phyloP scores from a whole-genome alignment of 2,329 filamentous ascomycete genomes.

The Phaeomoniella chlamydospora region DNA sequence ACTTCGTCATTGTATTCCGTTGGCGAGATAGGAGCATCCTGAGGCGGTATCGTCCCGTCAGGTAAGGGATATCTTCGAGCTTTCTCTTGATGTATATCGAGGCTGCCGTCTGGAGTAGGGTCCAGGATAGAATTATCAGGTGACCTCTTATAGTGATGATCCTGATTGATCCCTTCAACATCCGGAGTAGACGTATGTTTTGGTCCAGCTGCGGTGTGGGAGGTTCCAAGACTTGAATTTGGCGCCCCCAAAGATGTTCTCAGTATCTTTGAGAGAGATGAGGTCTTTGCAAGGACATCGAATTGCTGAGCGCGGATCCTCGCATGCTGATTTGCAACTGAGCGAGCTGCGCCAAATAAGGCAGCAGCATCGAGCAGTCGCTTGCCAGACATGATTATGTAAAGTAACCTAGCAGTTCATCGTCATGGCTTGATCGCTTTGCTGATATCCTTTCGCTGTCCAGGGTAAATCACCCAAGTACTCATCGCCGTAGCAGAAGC shows the following conservation, averaged over 20 bases:
- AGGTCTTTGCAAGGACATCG: slow-evolving; percentile 49
- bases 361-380: slow-evolving; percentile 57
- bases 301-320: slow-evolving; percentile 45
- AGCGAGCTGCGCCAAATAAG: slow-evolving; percentile 54
- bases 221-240: slow-evolving; percentile 8
- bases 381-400: slow-evolving; percentile 36
- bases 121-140: slow-evolving; percentile 24
- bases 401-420: slow-evolving; percentile 1
- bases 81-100: slow-evolving; percentile 31
- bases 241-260: slow-evolving; percentile 9
- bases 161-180: slow-evolving; percentile 28
- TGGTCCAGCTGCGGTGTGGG: not conserved
- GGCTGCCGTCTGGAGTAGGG: slow-evolving; percentile 19
- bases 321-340: slow-evolving; percentile 50
- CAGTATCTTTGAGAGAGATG: slow-evolving; percentile 47
- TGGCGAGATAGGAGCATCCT: slow-evolving; percentile 17
- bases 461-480: no score
- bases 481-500: no score
- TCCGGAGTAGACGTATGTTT: not conserved
- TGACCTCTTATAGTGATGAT: slow-evolving; percentile 34
- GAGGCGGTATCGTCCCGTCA: slow-evolving; percentile 34
- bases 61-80: slow-evolving; percentile 28
- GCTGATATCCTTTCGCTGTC: no score
- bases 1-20: slow-evolving; percentile 17
- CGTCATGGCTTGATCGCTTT: not conserved